phyloP scores from a whole-genome alignment of 768 basidiomycete species.

The Dioszegia hungarica region DNA sequence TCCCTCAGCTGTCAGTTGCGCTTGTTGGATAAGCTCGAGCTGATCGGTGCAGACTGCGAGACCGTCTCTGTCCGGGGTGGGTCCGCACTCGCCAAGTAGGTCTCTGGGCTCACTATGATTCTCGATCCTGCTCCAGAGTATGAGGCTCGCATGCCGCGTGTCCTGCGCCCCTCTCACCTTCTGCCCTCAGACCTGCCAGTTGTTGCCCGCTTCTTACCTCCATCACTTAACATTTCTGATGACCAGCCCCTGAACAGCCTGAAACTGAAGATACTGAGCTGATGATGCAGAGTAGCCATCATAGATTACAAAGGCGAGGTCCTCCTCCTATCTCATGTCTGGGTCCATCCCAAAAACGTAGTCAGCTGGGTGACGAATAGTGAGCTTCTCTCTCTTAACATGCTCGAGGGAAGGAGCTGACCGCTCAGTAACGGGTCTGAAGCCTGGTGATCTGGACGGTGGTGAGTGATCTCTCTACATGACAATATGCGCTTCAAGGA shows the following conservation, averaged over 20 bases:
- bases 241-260: too few relatives aligned
- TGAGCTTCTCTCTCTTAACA: slow-evolving; percentile 12
- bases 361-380: slow-evolving; percentile 83
- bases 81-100: slow-evolving; percentile 31
- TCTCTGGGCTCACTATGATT: background rate
- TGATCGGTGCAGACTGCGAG: slow-evolving; percentile 32
- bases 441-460: slow-evolving; percentile 64
- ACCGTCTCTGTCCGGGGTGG: slow-evolving; percentile 20
- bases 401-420: background rate
- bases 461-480: slow-evolving; percentile 30
- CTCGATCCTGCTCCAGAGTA: background rate
- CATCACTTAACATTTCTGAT: too few relatives aligned
- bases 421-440: slow-evolving; percentile 61
- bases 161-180: too few relatives aligned
- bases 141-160: too few relatives aligned
- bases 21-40: background rate
- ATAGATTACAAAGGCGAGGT: slow-evolving; percentile 78
- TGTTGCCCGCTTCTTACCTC: too few relatives aligned
- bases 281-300: slow-evolving; percentile 58
- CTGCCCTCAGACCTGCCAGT: too few relatives aligned
- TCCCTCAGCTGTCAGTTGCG: background rate
- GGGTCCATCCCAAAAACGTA: slow-evolving; percentile 69
- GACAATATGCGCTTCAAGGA: too few relatives aligned
- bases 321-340: slow-evolving; percentile 74
- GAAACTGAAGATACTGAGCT: background rate